Percentiles rank a stretch among this genome's conserved stretches.
Conservation (phyloP, 495 filamentous ascomycete genomes). For the Penicillium bialowiezense region DNA sequence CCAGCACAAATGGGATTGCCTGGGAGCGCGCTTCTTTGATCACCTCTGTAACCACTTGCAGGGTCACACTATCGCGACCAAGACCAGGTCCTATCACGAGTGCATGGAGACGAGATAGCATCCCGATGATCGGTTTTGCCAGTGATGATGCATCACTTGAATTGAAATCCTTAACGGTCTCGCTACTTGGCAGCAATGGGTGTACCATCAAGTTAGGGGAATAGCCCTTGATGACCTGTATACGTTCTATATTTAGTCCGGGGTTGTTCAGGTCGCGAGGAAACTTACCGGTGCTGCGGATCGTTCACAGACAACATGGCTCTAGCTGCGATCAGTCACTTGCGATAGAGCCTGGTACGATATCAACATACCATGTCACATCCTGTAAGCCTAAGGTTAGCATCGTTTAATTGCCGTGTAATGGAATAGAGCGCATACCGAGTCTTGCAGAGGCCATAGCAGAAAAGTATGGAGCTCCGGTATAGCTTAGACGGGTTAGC, state of each 20-base stretch:
- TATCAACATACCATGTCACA: constrained; percentile 67
- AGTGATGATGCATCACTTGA: constrained; percentile 54
- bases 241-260: neutral
- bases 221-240: constrained; percentile 86
- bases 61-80: constrained; percentile 85
- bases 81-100: constrained; percentile 92
- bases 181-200: constrained; percentile 78
- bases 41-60: constrained; percentile 76
- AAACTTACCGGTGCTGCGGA: constrained; percentile 61
- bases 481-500: constrained; percentile 59
- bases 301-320: constrained; percentile 94
- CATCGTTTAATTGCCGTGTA: neutral
- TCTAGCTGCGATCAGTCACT: constrained; percentile 49
- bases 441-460: constrained; percentile 91
- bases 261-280: neutral
- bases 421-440: constrained; percentile 34
- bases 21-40: constrained; percentile 73
- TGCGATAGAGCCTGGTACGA: neutral
- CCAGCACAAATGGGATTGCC: constrained; percentile 79
- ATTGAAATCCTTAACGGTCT: constrained; percentile 41
- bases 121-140: constrained; percentile 67
- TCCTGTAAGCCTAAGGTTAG: constrained; percentile 37
- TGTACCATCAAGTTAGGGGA: constrained; percentile 99
- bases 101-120: constrained; percentile 86
- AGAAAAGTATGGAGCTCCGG: constrained; percentile 96